These are phyloP conservation scores for Plasmodium billcollinsi DNA, from an alignment of 169 alveolate species.

Conservation along the genomic window DNA sequence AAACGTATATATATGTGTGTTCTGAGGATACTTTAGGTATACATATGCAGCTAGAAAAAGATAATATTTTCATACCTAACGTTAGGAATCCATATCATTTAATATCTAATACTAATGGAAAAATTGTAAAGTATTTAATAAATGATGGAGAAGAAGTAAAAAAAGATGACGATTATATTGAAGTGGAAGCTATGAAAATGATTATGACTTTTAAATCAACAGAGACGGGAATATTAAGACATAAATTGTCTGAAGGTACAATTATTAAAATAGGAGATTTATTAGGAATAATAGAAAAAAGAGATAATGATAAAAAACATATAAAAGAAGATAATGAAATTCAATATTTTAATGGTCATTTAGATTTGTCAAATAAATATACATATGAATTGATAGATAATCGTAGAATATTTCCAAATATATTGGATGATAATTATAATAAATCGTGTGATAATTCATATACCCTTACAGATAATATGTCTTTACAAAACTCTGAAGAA, in stretches of 20 bases:
- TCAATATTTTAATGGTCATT: slow-evolving; percentile 24
- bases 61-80: slow-evolving; percentile 57
- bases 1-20: slow-evolving; percentile 64
- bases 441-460: background rate
- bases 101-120: slow-evolving; percentile 78
- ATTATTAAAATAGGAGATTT: slow-evolving; percentile 85
- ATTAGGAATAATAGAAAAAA: slow-evolving; percentile 77
- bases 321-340: slow-evolving; percentile 27
- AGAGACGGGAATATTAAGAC: slow-evolving; percentile 83
- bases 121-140: slow-evolving; percentile 81
- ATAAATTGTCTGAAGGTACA: slow-evolving; percentile 85
- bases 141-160: slow-evolving; percentile 82
- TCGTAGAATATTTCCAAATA: background rate
- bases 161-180: slow-evolving; percentile 86
- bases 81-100: slow-evolving; percentile 69
- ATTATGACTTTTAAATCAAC: slow-evolving; percentile 85
- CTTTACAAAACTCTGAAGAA: background rate
- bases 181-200: slow-evolving; percentile 90
- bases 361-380: slow-evolving; percentile 71
- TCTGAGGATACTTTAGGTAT: slow-evolving; percentile 65
- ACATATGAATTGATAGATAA: slow-evolving; percentile 51
- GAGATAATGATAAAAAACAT: background rate
- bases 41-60: slow-evolving; percentile 66
- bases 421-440: background rate
- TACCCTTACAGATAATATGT: background rate